phyloP scores from a whole-genome alignment of 148 eudicot genomes.

The Camellia japonica region DNA sequence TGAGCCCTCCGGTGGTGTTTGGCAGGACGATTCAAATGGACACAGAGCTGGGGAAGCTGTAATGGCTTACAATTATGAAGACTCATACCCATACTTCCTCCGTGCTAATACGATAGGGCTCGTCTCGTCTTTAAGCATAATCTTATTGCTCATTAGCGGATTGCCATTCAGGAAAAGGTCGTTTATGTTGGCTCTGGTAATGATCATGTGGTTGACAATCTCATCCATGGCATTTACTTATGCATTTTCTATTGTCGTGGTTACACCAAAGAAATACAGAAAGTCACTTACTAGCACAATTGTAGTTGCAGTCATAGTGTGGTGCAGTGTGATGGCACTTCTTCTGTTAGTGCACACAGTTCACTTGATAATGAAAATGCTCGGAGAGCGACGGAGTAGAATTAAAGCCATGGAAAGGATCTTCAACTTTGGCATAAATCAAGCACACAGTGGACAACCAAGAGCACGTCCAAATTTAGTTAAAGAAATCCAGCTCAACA shows the following conservation, averaged over 20 bases:
- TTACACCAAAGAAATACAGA: not conserved
- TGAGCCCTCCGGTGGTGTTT: conserved; percentile 40
- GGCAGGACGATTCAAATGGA: conserved; percentile 24
- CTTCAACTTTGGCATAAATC: not conserved
- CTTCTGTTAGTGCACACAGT: not conserved
- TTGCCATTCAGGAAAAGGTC: not conserved
- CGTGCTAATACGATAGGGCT: conserved; percentile 16
- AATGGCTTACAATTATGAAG: conserved; percentile 6
- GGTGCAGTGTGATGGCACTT: not conserved
- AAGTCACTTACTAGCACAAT: not conserved
- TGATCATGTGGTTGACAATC: conserved; percentile 7
- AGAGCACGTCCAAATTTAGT: no score
- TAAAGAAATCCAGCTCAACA: no score
- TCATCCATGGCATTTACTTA: not conserved
- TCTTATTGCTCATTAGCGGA: conserved; percentile 1
- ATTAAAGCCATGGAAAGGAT: not conserved
- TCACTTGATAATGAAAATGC: not conserved
- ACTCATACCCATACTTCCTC: not conserved
- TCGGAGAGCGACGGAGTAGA: not conserved
- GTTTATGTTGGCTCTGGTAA: not conserved
- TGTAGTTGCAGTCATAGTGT: not conserved
- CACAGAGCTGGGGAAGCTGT: conserved; percentile 19
- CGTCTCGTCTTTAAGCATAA: conserved; percentile 9
- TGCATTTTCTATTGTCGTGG: not conserved
- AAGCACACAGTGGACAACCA: no score